Evolutionary conservation across 371 early-diverging fungal species (phyloP).

Genomic region (Catenaria anguillulae): DNA sequence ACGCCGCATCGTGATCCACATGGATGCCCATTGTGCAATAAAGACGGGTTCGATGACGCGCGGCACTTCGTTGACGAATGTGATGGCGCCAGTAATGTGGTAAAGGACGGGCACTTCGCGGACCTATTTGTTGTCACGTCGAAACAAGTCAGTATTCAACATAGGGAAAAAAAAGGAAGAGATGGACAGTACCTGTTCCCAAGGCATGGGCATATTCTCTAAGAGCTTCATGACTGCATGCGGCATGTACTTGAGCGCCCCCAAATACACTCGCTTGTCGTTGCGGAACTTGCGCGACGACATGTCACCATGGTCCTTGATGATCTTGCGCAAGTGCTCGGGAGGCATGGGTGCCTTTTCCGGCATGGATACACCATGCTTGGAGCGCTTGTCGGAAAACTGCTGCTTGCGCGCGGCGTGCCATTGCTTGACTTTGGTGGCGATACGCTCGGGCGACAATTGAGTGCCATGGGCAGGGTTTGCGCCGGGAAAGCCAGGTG

Average conservation of each 20-base stretch:
- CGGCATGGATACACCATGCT: slow-evolving; percentile 24
- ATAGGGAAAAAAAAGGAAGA: background rate
- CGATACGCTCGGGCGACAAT: slow-evolving; percentile 36
- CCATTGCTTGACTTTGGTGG: slow-evolving; percentile 25
- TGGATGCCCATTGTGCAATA: slow-evolving; percentile 89
- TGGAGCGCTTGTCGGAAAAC: slow-evolving; percentile 17
- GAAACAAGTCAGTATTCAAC: no score
- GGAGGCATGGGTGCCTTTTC: slow-evolving; percentile 89
- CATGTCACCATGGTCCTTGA: slow-evolving; percentile 98
- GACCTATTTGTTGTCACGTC: slow-evolving; percentile 21
- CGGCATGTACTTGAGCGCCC: slow-evolving; percentile 97
- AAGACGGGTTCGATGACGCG: slow-evolving; percentile 90
- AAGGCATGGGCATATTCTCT: slow-evolving; percentile 99
- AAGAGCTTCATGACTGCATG: slow-evolving; percentile 93
- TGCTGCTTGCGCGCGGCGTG: slow-evolving; percentile 8
- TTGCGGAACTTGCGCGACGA: slow-evolving; percentile 88
- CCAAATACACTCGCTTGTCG: slow-evolving; percentile 92
- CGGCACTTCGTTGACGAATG: slow-evolving; percentile 94
- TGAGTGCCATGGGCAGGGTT: background rate
- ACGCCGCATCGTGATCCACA: slow-evolving; percentile 99
- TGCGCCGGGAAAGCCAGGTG: background rate
- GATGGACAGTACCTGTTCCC: slow-evolving; percentile 71
- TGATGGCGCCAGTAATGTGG: slow-evolving; percentile 96
- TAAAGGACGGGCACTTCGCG: slow-evolving; percentile 94
- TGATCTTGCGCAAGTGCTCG: slow-evolving; percentile 90